These are phyloP conservation scores for Mucuna pruriens DNA, from an alignment of 306 rosid species.

Conservation along the genomic window DNA sequence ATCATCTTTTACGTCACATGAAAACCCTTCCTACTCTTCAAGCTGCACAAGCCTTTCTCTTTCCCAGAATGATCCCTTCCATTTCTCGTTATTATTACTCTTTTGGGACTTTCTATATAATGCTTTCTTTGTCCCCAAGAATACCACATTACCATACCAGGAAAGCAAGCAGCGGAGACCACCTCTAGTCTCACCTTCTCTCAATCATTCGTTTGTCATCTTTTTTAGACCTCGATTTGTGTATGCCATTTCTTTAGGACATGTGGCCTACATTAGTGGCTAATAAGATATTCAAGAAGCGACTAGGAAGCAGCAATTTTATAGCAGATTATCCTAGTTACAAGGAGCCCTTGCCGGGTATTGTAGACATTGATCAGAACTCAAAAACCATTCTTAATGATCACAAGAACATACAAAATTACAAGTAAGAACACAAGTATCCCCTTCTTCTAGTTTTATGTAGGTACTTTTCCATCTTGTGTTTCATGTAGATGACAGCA, in stretches of 20 bases:
- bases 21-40: slow-evolving; percentile 28
- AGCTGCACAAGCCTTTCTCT: slow-evolving; percentile 38
- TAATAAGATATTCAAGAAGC: slow-evolving; percentile 72
- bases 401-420: slow-evolving; percentile 49
- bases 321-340: slow-evolving; percentile 67
- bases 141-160: slow-evolving; percentile 26
- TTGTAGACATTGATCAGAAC: slow-evolving; percentile 44
- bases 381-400: slow-evolving; percentile 37
- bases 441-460: background rate
- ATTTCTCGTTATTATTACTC: slow-evolving; percentile 22
- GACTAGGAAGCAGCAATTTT: slow-evolving; percentile 75
- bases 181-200: background rate
- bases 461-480: background rate
- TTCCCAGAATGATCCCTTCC: slow-evolving; percentile 42
- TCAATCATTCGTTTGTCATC: background rate
- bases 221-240: background rate
- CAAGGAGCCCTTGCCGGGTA: slow-evolving; percentile 44
- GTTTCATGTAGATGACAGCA: background rate
- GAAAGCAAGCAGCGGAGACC: slow-evolving; percentile 48
- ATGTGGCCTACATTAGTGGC: slow-evolving; percentile 94
- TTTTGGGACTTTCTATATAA: slow-evolving; percentile 38
- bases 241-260: slow-evolving; percentile 38
- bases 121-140: slow-evolving; percentile 33
- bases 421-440: slow-evolving; percentile 44
- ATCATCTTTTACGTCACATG: slow-evolving; percentile 54